Conservation (phyloP, 2,329 filamentous ascomycete genomes). For the Dactylella cylindrospora region DNA sequence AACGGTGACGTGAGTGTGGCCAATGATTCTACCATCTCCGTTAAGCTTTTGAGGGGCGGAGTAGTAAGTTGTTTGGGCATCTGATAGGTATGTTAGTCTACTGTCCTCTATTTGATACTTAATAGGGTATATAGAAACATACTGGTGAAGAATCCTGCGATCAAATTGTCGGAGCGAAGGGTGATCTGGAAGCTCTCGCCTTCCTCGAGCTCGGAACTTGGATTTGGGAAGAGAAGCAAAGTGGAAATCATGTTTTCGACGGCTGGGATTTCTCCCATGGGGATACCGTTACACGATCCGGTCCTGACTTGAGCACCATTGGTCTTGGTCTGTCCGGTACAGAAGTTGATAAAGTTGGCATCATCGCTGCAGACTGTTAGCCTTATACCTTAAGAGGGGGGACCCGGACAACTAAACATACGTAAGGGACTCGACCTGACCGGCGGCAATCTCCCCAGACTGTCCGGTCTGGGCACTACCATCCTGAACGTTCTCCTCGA, state of each 20-base stretch:
- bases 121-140: background rate
- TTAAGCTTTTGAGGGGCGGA: slow-evolving; percentile 61
- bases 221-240: slow-evolving; percentile 59
- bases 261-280: slow-evolving; percentile 63
- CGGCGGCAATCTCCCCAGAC: slow-evolving; percentile 53
- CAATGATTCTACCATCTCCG: slow-evolving; percentile 58
- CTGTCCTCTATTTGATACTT: no score
- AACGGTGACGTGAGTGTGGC: slow-evolving; percentile 63
- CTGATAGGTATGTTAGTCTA: slow-evolving; percentile 10
- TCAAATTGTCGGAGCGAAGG: slow-evolving; percentile 60
- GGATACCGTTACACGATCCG: slow-evolving; percentile 67
- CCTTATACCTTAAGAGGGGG: background rate
- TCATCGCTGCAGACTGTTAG: slow-evolving; percentile 55
- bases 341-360: slow-evolving; percentile 67
- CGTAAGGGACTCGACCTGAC: slow-evolving; percentile 60
- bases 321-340: slow-evolving; percentile 59
- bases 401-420: slow-evolving; percentile 50
- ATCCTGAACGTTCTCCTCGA: slow-evolving; percentile 56
- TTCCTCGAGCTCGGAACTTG: slow-evolving; percentile 56
- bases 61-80: slow-evolving; percentile 64
- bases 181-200: slow-evolving; percentile 59
- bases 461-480: slow-evolving; percentile 59
- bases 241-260: slow-evolving; percentile 61
- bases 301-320: slow-evolving; percentile 62
- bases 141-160: slow-evolving; percentile 62